Evolutionary conservation across 768 basidiomycete genomes (phyloP).

Genomic region (Cystoderma amianthinum): DNA sequence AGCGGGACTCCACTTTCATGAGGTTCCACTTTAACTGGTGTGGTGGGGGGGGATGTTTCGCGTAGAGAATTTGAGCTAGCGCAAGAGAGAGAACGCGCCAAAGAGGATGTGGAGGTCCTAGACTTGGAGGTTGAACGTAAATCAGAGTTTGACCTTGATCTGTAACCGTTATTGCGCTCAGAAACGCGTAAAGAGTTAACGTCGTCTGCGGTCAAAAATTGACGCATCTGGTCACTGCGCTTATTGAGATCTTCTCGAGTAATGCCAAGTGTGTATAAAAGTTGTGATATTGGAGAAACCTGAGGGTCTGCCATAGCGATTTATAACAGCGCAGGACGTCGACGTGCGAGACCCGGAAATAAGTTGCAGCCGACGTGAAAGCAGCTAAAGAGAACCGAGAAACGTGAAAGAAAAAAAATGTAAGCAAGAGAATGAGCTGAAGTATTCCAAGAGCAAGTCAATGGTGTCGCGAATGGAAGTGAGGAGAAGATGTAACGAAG

Average conservation of each 20-base stretch:
- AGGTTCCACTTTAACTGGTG: constrained; percentile 61
- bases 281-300: constrained; percentile 65
- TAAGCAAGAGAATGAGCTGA: constrained; percentile 4
- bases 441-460: constrained; percentile 8
- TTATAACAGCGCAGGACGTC: background rate
- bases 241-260: constrained; percentile 69
- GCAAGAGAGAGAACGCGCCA: constrained; percentile 36
- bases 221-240: constrained; percentile 76
- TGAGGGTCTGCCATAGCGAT: constrained; percentile 30
- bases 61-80: constrained; percentile 42
- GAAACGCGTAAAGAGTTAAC: constrained; percentile 37
- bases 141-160: constrained; percentile 14
- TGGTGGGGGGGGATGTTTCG: constrained; percentile 49
- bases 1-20: constrained; percentile 39
- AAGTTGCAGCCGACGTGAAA: background rate
- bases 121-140: constrained; percentile 1
- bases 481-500: constrained; percentile 5
- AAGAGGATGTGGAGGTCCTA: constrained; percentile 18
- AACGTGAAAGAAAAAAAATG: constrained; percentile 7
- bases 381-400: background rate
- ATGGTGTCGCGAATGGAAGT: constrained; percentile 7
- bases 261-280: constrained; percentile 65
- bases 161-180: constrained; percentile 24
- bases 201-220: constrained; percentile 58
- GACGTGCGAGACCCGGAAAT: background rate